phyloP scores from a whole-genome alignment of 805 yeast genomes.

The Nakazawaea pomicola region DNA sequence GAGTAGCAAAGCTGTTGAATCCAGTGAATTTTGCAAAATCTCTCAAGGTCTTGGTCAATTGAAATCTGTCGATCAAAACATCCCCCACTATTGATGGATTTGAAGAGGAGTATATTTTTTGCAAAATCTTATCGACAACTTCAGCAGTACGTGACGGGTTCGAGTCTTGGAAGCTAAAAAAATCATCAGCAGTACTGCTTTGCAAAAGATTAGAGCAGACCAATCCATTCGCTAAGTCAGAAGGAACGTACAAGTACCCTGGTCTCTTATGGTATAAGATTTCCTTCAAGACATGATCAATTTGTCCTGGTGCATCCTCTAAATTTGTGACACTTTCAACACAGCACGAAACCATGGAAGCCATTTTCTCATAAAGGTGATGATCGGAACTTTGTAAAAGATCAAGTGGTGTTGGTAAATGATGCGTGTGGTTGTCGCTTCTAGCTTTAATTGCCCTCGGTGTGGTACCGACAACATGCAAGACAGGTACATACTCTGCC shows the following conservation, averaged over 20 bases:
- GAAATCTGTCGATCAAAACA: slow-evolving; percentile 59
- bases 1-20: slow-evolving; percentile 54
- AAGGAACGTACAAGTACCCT: slow-evolving; percentile 76
- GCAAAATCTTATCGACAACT: slow-evolving; percentile 41
- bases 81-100: slow-evolving; percentile 72
- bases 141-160: slow-evolving; percentile 24
- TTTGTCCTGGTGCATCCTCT: slow-evolving; percentile 45
- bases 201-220: slow-evolving; percentile 31
- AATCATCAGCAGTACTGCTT: slow-evolving; percentile 13
- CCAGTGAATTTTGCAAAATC: slow-evolving; percentile 43
- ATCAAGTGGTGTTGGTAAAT: slow-evolving; percentile 49
- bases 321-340: slow-evolving; percentile 44
- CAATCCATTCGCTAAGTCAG: slow-evolving; percentile 50
- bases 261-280: slow-evolving; percentile 64
- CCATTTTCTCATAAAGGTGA: slow-evolving; percentile 59
- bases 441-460: slow-evolving; percentile 24
- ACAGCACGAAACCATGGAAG: slow-evolving; percentile 49
- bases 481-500: slow-evolving; percentile 74
- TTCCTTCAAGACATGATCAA: slow-evolving; percentile 60
- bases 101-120: slow-evolving; percentile 43
- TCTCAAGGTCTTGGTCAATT: slow-evolving; percentile 38
- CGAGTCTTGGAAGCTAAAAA: slow-evolving; percentile 19
- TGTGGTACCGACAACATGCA: slow-evolving; percentile 84
- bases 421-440: slow-evolving; percentile 42
- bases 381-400: slow-evolving; percentile 57